Base-by-base conservation (phyloP, 495 filamentous ascomycete genomes). In the Neurospora intermedia region DNA sequence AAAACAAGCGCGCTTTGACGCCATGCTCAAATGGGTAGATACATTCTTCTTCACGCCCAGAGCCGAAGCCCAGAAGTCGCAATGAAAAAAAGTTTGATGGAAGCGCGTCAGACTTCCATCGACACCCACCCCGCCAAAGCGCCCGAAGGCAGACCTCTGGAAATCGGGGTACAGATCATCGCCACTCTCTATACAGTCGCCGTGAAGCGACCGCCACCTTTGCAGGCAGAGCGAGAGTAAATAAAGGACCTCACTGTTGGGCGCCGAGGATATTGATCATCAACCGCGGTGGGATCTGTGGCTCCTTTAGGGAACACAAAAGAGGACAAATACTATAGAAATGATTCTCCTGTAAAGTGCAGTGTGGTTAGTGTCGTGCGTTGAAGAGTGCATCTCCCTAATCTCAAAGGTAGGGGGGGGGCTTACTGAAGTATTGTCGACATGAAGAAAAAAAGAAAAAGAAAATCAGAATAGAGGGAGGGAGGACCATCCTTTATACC, bases 301-400 rank as follows among this genome's bases (percentile, higher is more conserved):
- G 85, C 86, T 88, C 82, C 82, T 90, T 88, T 92, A 88, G 88
- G 90, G 85, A 91, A 89, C 87, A 89, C 88, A 92, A 88, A 89
- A 87, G 70, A 48, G 70, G 70, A 71, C 70, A 48, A 71, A 43
- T 71, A 71, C 70, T 71, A 71, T 71, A 71, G 70, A 71, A 71
- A 71, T 71, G 70, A 71, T 71, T 71, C 70, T 71, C 70, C 70
- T 71, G 70, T 40, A 18, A 35, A 48, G 70, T 11, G 9, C 31
- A 3, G 7, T 10, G 70, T 54, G 43, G 70, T 71, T 59, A 71
- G 70, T 11, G 48, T 71, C 39, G 4, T 62, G 10, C 13, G 41
- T 23, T 54, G 70, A 27, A 71, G 7, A 16, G 6, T 15, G 27
- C 54, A 66, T 66, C 27, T 62, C 54, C 23, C 27, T 7, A 35